These are phyloP conservation scores for Candida mattraensis DNA, from an alignment of 805 yeast genomes.

Conservation along the genomic window DNA sequence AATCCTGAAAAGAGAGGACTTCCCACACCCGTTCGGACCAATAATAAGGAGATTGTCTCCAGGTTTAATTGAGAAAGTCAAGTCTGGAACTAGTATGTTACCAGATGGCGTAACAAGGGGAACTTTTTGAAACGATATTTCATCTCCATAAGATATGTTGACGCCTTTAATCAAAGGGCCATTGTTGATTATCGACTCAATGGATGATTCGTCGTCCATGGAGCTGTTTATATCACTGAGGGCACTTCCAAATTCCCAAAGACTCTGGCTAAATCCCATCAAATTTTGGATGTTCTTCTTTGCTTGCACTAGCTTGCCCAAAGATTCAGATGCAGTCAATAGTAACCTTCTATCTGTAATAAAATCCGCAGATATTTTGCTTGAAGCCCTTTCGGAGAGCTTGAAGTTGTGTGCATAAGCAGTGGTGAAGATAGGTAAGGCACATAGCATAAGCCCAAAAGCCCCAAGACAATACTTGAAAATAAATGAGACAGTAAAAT, in stretches of 20 bases:
- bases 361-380: slow-evolving; percentile 69
- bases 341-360: slow-evolving; percentile 85
- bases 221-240: slow-evolving; percentile 48
- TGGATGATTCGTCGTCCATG: slow-evolving; percentile 24
- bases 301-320: slow-evolving; percentile 82
- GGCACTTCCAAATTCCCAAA: slow-evolving; percentile 65
- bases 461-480: slow-evolving; percentile 97
- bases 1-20: slow-evolving; percentile 86
- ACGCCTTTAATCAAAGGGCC: slow-evolving; percentile 33
- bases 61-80: slow-evolving; percentile 69
- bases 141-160: slow-evolving; percentile 47
- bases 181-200: slow-evolving; percentile 16
- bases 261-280: slow-evolving; percentile 76
- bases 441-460: slow-evolving; percentile 82
- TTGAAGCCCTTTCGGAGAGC: slow-evolving; percentile 38
- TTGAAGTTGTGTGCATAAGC: slow-evolving; percentile 39
- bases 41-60: slow-evolving; percentile 87
- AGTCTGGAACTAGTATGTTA: slow-evolving; percentile 62
- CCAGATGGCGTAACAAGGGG: slow-evolving; percentile 87
- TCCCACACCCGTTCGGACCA: slow-evolving; percentile 97
- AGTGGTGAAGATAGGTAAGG: slow-evolving; percentile 74
- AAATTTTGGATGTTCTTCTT: slow-evolving; percentile 82
- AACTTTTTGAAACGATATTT: slow-evolving; percentile 69
- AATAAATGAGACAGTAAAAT: slow-evolving; percentile 81
- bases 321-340: slow-evolving; percentile 80